These are phyloP conservation scores for Skeletonema grethae DNA, from an alignment of 108 stramenopile species.

Conservation along the genomic window DNA sequence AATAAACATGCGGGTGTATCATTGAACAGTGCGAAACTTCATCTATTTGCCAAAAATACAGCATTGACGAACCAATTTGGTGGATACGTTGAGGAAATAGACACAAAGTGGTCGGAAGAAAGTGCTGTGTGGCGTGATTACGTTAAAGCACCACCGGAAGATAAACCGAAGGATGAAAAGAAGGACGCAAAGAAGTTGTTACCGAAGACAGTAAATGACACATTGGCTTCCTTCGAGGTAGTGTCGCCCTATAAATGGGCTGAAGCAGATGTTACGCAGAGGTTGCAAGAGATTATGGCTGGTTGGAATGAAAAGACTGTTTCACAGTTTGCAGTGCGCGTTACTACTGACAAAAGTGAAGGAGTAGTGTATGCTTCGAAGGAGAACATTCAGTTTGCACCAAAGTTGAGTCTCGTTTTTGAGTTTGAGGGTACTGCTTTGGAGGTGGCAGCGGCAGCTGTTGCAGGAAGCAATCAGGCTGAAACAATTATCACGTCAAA, in stretches of 20 bases:
- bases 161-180: not conserved
- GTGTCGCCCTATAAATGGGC: conserved; percentile 10
- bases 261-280: conserved; percentile 17
- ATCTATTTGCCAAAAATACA: not conserved
- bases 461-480: not conserved
- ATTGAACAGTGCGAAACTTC: not conserved
- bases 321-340: conserved; percentile 10
- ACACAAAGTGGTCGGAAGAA: not conserved
- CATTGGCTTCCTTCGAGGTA: not conserved
- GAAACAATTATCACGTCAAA: not conserved
- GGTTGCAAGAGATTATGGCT: conserved; percentile 5
- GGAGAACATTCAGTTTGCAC: conserved; percentile 20
- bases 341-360: conserved; percentile 31
- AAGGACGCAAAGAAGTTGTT: conserved; percentile 1
- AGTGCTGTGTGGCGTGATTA: conserved; percentile 3
- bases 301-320: not conserved
- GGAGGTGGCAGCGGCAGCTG: conserved; percentile 1
- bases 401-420: conserved; percentile 33
- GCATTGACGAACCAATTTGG: not conserved
- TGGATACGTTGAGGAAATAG: conserved; percentile 6
- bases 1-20: not conserved
- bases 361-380: conserved; percentile 37
- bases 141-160: not conserved
- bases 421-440: not conserved
- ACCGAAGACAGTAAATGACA: not conserved